Evolutionary conservation across 2,329 filamentous ascomycete species (phyloP).

Genomic region (Phyllosticta paracitricarpa): DNA sequence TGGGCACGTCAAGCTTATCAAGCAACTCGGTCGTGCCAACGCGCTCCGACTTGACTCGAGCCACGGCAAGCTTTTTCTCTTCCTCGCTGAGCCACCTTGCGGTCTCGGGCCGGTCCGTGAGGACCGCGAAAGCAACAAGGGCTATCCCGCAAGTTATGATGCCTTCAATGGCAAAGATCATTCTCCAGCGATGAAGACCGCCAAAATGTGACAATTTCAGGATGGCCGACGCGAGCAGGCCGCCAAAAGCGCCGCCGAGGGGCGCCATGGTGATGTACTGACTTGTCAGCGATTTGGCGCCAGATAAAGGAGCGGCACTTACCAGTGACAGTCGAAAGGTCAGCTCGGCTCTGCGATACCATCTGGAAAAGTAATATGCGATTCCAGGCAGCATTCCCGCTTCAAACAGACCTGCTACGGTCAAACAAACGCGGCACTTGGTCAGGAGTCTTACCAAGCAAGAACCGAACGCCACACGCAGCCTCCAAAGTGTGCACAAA

Average conservation of each 20-base stretch:
- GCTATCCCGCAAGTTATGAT: constrained; percentile 50
- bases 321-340: constrained; percentile 53
- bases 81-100: constrained; percentile 55
- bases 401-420: constrained; percentile 42
- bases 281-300: background rate
- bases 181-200: constrained; percentile 49
- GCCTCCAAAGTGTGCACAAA: constrained; percentile 49
- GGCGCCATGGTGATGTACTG: constrained; percentile 60
- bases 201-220: constrained; percentile 51
- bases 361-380: constrained; percentile 61
- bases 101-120: constrained; percentile 60
- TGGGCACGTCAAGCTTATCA: constrained; percentile 51
- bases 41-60: constrained; percentile 59
- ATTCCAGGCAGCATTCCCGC: constrained; percentile 66
- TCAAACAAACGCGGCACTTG: background rate
- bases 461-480: constrained; percentile 53
- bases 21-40: constrained; percentile 53
- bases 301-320: background rate
- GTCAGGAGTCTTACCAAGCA: constrained; percentile 42
- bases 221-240: constrained; percentile 52
- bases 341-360: constrained; percentile 61
- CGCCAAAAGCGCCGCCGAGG: constrained; percentile 61
- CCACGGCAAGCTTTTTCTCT: constrained; percentile 57
- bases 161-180: constrained; percentile 65
- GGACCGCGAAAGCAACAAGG: constrained; percentile 51